Evolutionary conservation across 805 yeast genomes (phyloP).

Genomic region (Yamadazyma olivae): DNA sequence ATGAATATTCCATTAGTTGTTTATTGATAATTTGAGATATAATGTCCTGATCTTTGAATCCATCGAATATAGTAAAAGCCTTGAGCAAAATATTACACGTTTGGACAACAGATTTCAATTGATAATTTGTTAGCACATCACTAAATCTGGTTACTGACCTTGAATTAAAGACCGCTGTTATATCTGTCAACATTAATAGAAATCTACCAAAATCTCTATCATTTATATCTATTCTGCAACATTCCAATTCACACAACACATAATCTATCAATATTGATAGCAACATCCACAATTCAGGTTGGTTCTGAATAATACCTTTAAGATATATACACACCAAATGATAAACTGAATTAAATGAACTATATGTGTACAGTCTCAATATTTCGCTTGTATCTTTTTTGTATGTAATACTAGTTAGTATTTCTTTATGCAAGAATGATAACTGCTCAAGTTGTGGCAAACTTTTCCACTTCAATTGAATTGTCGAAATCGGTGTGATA

Average conservation of each 20-base stretch:
- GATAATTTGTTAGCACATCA: slow-evolving; percentile 10
- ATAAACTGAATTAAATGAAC: slow-evolving; percentile 14
- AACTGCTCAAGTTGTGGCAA: slow-evolving; percentile 22
- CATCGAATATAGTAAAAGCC: slow-evolving; percentile 25
- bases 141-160: slow-evolving; percentile 8
- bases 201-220: slow-evolving; percentile 21
- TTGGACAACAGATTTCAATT: slow-evolving; percentile 8
- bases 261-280: slow-evolving; percentile 21
- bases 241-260: slow-evolving; percentile 13
- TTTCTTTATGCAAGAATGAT: slow-evolving; percentile 22
- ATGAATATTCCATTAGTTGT: slow-evolving; percentile 8
- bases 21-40: slow-evolving; percentile 6
- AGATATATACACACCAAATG: slow-evolving; percentile 28
- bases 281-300: slow-evolving; percentile 28
- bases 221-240: slow-evolving; percentile 17
- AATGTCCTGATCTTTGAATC: slow-evolving; percentile 27
- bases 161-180: slow-evolving; percentile 12
- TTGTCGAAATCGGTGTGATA: slow-evolving; percentile 9
- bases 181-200: slow-evolving; percentile 19
- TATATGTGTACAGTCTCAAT: slow-evolving; percentile 21
- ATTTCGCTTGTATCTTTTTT: slow-evolving; percentile 16
- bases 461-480: slow-evolving; percentile 12
- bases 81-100: slow-evolving; percentile 15
- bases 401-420: slow-evolving; percentile 12
- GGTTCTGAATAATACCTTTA: slow-evolving; percentile 16